Evolutionary conservation across 1,284 basidiomycete genomes (phyloP).

Genomic region (Cryptococcus floricola): DNA sequence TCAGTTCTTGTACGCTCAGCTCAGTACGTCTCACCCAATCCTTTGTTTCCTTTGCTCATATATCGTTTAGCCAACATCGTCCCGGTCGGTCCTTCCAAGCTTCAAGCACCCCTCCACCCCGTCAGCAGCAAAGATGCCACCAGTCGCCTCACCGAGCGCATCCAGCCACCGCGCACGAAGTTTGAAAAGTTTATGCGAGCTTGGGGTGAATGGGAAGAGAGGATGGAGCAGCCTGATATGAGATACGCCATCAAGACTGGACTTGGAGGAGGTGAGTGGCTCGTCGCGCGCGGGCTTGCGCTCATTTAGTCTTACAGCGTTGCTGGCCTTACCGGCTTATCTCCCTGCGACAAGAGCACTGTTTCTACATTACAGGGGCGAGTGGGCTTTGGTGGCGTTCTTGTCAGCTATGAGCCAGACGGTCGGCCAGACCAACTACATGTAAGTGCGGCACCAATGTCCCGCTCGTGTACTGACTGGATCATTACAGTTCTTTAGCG

Average conservation of each 20-base stretch:
- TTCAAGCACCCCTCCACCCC: constrained; percentile 66
- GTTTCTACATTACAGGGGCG: constrained; percentile 75
- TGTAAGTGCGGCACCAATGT: constrained; percentile 53
- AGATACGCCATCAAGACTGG: constrained; percentile 85
- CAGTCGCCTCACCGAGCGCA: constrained; percentile 76
- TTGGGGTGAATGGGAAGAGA: constrained; percentile 70
- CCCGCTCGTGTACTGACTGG: constrained; percentile 20
- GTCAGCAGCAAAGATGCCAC: constrained; percentile 77
- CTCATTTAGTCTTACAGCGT: constrained; percentile 49
- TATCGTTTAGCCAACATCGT: constrained; percentile 58
- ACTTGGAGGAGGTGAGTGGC: constrained; percentile 42
- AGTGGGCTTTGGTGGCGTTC: constrained; percentile 91
- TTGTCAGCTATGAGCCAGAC: constrained; percentile 85
- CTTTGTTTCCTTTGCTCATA: neutral
- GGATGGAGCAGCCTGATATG: constrained; percentile 68
- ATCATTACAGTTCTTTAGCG: constrained; percentile 48
- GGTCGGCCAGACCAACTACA: constrained; percentile 71
- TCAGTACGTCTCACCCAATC: constrained; percentile 21
- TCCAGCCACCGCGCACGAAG: constrained; percentile 56
- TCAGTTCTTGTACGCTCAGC: constrained; percentile 32
- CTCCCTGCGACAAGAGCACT: constrained; percentile 68
- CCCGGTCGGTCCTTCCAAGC: constrained; percentile 56
- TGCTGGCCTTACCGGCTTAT: constrained; percentile 80
- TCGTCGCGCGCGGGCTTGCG: neutral
- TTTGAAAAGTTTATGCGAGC: constrained; percentile 61